Conservation (phyloP, 257 asterid genomes). For the Solanum rostratum region DNA sequence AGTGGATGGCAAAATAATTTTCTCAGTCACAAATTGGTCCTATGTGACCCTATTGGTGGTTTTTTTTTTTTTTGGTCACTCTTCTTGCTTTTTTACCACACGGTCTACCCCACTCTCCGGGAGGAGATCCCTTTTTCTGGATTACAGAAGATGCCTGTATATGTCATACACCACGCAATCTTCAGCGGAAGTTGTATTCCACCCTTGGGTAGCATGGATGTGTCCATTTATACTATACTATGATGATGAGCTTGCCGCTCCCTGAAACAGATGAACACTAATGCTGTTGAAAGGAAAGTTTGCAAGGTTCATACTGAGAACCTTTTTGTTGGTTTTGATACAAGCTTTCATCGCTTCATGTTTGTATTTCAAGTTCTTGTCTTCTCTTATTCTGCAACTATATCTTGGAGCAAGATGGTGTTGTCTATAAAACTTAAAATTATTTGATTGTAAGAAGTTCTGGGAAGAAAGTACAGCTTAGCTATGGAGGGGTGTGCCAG, state of each 20-base stretch:
- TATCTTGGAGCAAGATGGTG: neutral
- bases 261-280: neutral
- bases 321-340: conserved; percentile 4
- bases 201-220: conserved; percentile 38
- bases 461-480: neutral
- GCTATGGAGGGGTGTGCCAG: neutral
- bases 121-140: conserved; percentile 19
- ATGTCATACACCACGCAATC: conserved; percentile 16
- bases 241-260: conserved; percentile 4
- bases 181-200: conserved; percentile 17
- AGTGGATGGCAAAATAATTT: conserved; percentile 9
- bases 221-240: neutral
- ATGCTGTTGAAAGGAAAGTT: conserved; percentile 23
- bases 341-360: neutral
- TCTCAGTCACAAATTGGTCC: neutral
- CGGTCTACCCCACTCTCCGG: conserved; percentile 11
- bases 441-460: neutral
- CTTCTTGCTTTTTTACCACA: conserved; percentile 4
- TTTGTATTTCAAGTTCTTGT: neutral
- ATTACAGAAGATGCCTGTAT: conserved; percentile 10
- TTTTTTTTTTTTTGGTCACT: conserved; percentile 12
- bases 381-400: neutral
- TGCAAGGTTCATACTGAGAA: conserved; percentile 7
- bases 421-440: neutral
- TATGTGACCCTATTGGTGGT: conserved; percentile 13